Base-by-base conservation (phyloP, 192 early-diverging fungal species). In the Coemansia umbellata region DNA sequence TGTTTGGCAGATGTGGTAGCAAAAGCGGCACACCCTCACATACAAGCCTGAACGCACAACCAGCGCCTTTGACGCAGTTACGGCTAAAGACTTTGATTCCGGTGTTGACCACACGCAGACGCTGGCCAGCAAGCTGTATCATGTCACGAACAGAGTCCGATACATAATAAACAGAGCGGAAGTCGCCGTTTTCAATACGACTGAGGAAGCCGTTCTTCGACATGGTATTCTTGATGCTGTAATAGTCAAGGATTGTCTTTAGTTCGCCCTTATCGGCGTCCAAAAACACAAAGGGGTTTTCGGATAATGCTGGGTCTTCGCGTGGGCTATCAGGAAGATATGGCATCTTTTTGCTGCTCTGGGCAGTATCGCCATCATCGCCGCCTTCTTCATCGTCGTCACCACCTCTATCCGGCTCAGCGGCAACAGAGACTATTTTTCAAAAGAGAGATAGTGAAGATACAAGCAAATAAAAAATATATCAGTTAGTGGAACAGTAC, bases 261-360 rank as follows among this genome's bases (percentile, higher is more conserved):
- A 94, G 68, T 63, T 89, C 87, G 17, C 69, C 55, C 39, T 81
- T 75, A 13, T 74, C 73, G 18, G 78, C 54, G 11, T 76, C 61
- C 49, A 97, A 50, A 73, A 96, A 91, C 41, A 90, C 73, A 78
- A 97, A 97, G 8, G 93, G 92, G 45, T 87, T 85, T 69, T 98
- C 96, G 41, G 80, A 78, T 42, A 81, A 61, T 8, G 49, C 69
- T 7, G 76, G 62, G 13, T 69, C 69, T 47, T 81, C 78, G 15
- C 71, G 63, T 31, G 74, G 53, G 30, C 65, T 66, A 44, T 76
- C 73, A 15, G 72, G 74, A 19, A 51, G 50, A 47, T 69, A 76
- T 32, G 37, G 63, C 28, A 51, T 35, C 27, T n/a, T 45, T 22
- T 5, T 7, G 14, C 28, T 45, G 33, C 62, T 52, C n/a, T 39